These are phyloP conservation scores for Rhodotorula babjevae DNA, from an alignment of 768 basidiomycete genomes.

Conservation along the genomic window DNA sequence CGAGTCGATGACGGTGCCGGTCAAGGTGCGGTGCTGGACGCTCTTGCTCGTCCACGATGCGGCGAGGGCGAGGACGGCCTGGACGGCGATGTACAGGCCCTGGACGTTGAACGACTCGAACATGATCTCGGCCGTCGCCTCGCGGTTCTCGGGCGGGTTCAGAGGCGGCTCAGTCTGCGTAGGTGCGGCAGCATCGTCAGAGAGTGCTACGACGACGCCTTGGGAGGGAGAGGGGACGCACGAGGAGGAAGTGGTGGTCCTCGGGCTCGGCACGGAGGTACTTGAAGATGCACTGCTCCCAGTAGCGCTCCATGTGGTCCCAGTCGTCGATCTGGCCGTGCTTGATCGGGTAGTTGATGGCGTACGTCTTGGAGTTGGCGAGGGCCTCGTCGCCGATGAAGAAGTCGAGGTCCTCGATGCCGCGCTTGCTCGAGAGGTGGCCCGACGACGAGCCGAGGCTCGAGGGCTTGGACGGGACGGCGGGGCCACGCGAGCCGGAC, in stretches of 20 bases:
- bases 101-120: conserved; percentile 99
- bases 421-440: conserved; percentile 89
- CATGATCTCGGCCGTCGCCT: conserved; percentile 99
- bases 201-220: no score
- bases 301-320: conserved; percentile 98
- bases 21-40: conserved; percentile 43
- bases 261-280: conserved; percentile 97
- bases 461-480: conserved; percentile 56
- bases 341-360: conserved; percentile 90
- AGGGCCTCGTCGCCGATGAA: conserved; percentile 98
- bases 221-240: conserved; percentile 51
- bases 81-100: conserved; percentile 96
- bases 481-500: conserved; percentile 49
- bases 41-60: conserved; percentile 93
- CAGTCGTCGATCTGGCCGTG: conserved; percentile 64
- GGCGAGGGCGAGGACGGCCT: conserved; percentile 95
- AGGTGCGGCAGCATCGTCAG: no score
- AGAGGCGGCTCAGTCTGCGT: conserved; percentile 94
- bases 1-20: conserved; percentile 94
- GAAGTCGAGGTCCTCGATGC: conserved; percentile 98
- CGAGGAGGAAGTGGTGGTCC: conserved; percentile 95
- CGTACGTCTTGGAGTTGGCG: conserved; percentile 92
- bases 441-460: conserved; percentile 58
- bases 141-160: conserved; percentile 95
- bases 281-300: conserved; percentile 99